Conservation (phyloP, 129 eudicot genomes). For the Flaveria ramosissima region DNA sequence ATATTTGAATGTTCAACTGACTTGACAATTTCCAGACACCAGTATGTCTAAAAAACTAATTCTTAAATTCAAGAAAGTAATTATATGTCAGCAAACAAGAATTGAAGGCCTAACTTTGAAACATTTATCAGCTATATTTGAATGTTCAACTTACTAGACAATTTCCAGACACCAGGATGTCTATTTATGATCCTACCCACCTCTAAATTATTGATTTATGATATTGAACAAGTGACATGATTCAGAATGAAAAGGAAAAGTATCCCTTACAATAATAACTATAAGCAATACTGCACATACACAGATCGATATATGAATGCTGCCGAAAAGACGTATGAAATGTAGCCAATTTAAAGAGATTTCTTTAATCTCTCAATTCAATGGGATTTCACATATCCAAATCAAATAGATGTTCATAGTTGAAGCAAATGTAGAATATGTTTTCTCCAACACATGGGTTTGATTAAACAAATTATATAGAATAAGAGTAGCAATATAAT, state of each 20-base stretch:
- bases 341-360: conserved; percentile 14
- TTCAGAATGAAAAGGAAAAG: conserved; percentile 33
- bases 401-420: conserved; percentile 40
- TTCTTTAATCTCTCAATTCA: conserved; percentile 36
- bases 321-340: conserved; percentile 27
- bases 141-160: conserved; percentile 31
- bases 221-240: conserved; percentile 35
- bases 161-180: conserved; percentile 19
- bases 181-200: conserved; percentile 46
- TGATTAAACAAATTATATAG: conserved; percentile 38
- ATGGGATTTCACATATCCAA: conserved; percentile 45
- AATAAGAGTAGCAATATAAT: conserved; percentile 41
- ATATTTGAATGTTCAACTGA: conserved; percentile 21
- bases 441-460: conserved; percentile 48
- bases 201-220: conserved; percentile 35
- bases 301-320: conserved; percentile 24
- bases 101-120: background rate
- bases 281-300: conserved; percentile 31
- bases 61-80: conserved; percentile 9
- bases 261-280: conserved; percentile 36
- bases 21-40: conserved; percentile 23
- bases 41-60: conserved; percentile 21
- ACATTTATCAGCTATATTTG: conserved; percentile 4
- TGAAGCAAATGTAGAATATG: conserved; percentile 31
- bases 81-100: conserved; percentile 9